A percentile compares a stretch with the other conserved stretches of the same genome.
These are phyloP conservation scores for Tuber brumale DNA, from an alignment of 495 filamentous ascomycete genomes.

Conservation along the genomic window DNA sequence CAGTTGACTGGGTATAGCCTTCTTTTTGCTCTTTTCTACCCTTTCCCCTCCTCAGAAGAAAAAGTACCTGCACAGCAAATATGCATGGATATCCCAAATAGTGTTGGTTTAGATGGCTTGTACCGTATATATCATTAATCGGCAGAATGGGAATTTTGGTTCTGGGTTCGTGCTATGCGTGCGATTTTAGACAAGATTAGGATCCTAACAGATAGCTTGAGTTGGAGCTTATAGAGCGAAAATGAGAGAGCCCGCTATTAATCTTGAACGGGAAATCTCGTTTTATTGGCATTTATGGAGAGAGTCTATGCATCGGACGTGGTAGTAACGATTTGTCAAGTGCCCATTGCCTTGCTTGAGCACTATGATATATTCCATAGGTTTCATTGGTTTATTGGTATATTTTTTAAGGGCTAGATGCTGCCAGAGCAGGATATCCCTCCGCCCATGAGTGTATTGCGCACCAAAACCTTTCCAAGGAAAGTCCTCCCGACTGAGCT, in stretches of 20 bases:
- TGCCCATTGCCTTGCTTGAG: not conserved
- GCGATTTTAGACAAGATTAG: not conserved
- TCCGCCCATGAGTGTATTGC: not conserved
- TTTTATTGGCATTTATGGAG: not conserved
- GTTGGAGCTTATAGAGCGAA: not conserved
- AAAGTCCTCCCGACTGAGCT: not conserved
- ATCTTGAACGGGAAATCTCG: not conserved
- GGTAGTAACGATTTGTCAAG: not conserved
- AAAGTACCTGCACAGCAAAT: not conserved
- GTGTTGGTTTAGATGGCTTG: not conserved
- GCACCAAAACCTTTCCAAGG: not conserved
- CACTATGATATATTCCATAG: not conserved
- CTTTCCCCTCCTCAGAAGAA: not conserved
- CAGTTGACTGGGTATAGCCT: constrained; percentile 77
- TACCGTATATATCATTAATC: not conserved
- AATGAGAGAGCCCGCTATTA: not conserved
- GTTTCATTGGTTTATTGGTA: not conserved
- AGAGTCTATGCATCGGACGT: not conserved
- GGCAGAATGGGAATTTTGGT: not conserved
- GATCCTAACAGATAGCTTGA: not conserved
- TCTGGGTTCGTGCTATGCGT: not conserved
- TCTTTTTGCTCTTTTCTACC: not conserved
- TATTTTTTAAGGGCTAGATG: not conserved
- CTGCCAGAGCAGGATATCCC: not conserved
- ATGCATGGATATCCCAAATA: not conserved